A percentile compares a stretch with the other conserved stretches of the same genome.
phyloP scores from a whole-genome alignment of 345 rosid genomes.

The Brassica cretica region DNA sequence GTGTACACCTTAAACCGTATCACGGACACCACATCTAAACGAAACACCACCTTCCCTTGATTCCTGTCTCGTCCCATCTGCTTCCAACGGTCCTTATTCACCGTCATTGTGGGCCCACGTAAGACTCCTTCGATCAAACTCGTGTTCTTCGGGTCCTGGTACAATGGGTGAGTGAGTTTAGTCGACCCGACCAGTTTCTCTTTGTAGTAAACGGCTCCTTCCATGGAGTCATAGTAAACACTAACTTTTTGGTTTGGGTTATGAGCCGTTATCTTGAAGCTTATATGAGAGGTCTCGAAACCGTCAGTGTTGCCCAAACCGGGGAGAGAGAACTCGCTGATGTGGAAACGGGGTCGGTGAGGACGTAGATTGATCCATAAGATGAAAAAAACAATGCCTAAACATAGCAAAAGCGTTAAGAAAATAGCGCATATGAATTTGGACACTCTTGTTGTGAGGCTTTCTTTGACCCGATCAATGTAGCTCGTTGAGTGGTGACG shows the following conservation, averaged over 20 bases:
- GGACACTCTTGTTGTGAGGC: conserved; percentile 60
- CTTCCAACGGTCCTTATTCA: conserved; percentile 58
- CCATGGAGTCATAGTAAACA: conserved; percentile 55
- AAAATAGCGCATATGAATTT: conserved; percentile 59
- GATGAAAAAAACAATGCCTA: conserved; percentile 55
- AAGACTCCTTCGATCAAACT: conserved; percentile 45
- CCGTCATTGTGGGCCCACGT: conserved; percentile 57
- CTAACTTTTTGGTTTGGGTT: conserved; percentile 72
- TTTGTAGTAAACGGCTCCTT: conserved; percentile 60
- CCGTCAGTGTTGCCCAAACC: conserved; percentile 50
- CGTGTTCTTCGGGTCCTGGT: conserved; percentile 77
- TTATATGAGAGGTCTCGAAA: conserved; percentile 54
- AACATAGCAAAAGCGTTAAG: conserved; percentile 51
- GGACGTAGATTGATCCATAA: conserved; percentile 87
- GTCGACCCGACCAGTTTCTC: conserved; percentile 60
- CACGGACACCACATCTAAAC: conserved; percentile 56
- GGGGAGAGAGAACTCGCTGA: conserved; percentile 53
- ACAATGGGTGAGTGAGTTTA: conserved; percentile 42
- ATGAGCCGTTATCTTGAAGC: conserved; percentile 64
- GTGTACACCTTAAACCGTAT: conserved; percentile 67
- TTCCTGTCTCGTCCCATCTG: conserved; percentile 61
- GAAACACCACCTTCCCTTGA: conserved; percentile 57
- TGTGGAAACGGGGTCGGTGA: conserved; percentile 65
- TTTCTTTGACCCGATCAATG: conserved; percentile 63
- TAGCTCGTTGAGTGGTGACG: conserved; percentile 46